A percentile compares a stretch with the other conserved stretches of the same genome.
Conservation (phyloP, 345 rosid genomes). For the Eucalyptus tenuipes region DNA sequence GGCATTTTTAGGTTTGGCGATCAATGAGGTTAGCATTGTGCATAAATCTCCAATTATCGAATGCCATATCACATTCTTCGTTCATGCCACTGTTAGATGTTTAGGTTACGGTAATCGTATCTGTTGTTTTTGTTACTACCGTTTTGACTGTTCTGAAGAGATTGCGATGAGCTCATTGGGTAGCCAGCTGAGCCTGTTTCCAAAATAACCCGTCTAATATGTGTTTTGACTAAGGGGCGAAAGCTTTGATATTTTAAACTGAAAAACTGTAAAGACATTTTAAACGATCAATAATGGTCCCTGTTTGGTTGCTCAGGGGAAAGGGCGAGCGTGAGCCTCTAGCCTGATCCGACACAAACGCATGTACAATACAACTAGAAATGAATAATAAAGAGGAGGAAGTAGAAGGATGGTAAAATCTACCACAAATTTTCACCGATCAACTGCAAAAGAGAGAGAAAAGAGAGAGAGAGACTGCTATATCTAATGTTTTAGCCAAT, state of each 20-base stretch:
- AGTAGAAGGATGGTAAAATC: background rate
- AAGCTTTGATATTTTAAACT: background rate
- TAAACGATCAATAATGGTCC: background rate
- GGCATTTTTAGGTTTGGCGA: background rate
- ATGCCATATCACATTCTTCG: too few relatives aligned
- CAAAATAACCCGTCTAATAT: background rate
- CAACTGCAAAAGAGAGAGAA: background rate
- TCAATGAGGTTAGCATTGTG: background rate
- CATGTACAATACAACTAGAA: background rate
- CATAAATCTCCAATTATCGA: too few relatives aligned
- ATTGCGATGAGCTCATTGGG: background rate
- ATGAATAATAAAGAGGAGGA: background rate
- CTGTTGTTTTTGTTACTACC: background rate
- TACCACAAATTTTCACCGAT: background rate
- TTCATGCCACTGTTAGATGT: too few relatives aligned
- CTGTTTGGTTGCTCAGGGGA: background rate
- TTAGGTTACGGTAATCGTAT: too few relatives aligned
- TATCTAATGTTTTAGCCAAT: background rate
- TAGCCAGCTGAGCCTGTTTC: background rate
- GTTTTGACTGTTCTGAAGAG: background rate
- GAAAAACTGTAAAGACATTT: too few relatives aligned
- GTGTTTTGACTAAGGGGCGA: background rate
- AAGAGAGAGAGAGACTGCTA: background rate
- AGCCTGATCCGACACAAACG: background rate
- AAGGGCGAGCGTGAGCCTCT: background rate